phyloP scores from a whole-genome alignment of 1,284 basidiomycete genomes.

The Cutaneotrichosporon sp. region DNA sequence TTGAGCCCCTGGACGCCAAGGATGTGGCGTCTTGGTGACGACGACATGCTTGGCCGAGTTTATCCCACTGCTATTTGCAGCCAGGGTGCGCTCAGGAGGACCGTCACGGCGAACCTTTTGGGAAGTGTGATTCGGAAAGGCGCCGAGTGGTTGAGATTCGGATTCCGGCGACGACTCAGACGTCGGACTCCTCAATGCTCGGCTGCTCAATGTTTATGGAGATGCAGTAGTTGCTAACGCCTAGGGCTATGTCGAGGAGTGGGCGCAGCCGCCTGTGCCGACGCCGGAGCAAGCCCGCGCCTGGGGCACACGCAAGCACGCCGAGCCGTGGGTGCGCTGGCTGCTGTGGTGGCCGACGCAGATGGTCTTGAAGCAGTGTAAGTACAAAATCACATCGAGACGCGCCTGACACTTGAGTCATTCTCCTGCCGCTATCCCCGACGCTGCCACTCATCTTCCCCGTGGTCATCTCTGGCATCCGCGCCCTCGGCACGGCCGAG shows the following conservation, averaged over 20 bases:
- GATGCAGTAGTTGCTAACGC: background rate
- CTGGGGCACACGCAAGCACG: conserved; percentile 18
- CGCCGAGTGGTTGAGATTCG: too few species aligned
- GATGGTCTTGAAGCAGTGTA: conserved; percentile 54
- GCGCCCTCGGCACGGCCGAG: conserved; percentile 63
- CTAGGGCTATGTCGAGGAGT: conserved; percentile 76
- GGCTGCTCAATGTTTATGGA: background rate
- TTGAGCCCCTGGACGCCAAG: too few species aligned
- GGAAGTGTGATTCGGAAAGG: too few species aligned
- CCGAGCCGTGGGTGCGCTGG: conserved; percentile 43
- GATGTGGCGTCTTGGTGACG: too few species aligned
- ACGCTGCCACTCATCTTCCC: conserved; percentile 67
- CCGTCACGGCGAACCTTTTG: too few species aligned
- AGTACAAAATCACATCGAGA: conserved; percentile 18
- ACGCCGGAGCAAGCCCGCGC: conserved; percentile 28
- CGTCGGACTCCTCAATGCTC: too few species aligned
- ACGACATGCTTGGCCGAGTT: too few species aligned
- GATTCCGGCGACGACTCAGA: too few species aligned
- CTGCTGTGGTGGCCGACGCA: conserved; percentile 54
- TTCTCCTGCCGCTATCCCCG: conserved; percentile 61
- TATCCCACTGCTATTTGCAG: too few species aligned
- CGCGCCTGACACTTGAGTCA: conserved; percentile 49
- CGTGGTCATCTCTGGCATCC: conserved; percentile 60
- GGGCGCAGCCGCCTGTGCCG: conserved; percentile 60
- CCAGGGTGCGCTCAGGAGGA: too few species aligned